Conservation (phyloP, 2,329 filamentous ascomycete genomes). For the Corynespora cassiicola region DNA sequence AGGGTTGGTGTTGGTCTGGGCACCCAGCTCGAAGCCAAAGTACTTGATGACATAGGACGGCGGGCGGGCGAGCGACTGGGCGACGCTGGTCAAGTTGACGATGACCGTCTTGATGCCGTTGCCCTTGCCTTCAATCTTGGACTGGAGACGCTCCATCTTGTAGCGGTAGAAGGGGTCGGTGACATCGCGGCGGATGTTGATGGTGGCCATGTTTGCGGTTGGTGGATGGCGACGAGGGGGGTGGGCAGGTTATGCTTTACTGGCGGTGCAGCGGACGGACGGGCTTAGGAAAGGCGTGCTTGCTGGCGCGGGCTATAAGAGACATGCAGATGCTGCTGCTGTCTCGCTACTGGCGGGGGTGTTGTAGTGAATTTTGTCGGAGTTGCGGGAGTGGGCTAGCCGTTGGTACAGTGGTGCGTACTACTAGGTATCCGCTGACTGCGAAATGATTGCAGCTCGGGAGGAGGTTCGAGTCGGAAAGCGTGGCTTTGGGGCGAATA, state of each 20-base stretch:
- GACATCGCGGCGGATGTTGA: constrained; percentile 97
- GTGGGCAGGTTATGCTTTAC: constrained; percentile 26
- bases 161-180: constrained; percentile 99
- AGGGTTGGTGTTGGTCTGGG: constrained; percentile 97
- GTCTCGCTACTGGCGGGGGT: constrained; percentile 22
- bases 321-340: constrained; percentile 64
- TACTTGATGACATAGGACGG: constrained; percentile 98
- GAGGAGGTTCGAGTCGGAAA: constrained; percentile 91
- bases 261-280: constrained; percentile 36
- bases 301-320: constrained; percentile 63
- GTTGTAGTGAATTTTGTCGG: constrained; percentile 45
- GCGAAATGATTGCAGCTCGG: constrained; percentile 97
- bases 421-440: constrained; percentile 94
- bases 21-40: constrained; percentile 98
- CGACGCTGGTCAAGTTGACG: constrained; percentile 94
- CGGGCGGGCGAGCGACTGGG: constrained; percentile 88
- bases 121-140: constrained; percentile 99
- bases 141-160: constrained; percentile 99
- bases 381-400: constrained; percentile 69
- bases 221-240: constrained; percentile 36
- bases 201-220: constrained; percentile 84
- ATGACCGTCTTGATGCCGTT: constrained; percentile 99
- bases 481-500: constrained; percentile 97
- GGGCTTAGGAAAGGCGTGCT: constrained; percentile 39
- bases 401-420: constrained; percentile 88